phyloP scores from a whole-genome alignment of 1,139 yeast genomes.

The Hemisphaericaspora lyxosophila region DNA sequence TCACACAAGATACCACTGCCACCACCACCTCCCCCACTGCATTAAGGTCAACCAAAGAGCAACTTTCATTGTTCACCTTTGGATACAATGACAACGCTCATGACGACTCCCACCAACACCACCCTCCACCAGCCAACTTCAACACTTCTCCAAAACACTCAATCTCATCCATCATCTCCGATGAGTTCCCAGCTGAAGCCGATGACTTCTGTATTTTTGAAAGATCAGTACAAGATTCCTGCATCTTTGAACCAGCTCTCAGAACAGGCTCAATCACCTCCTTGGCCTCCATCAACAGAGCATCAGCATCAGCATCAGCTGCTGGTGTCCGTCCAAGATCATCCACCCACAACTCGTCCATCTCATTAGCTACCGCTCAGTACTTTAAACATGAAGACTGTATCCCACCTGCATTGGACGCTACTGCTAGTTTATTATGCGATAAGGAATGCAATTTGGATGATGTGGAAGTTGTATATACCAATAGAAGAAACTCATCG shows the following conservation, averaged over 20 bases:
- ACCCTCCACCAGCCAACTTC: slow-evolving; percentile 1
- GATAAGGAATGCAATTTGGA: slow-evolving; percentile 60
- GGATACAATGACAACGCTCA: too few relatives aligned
- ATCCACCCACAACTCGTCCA: slow-evolving; percentile 29
- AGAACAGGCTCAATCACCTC: slow-evolving; percentile 12
- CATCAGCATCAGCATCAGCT: slow-evolving; percentile 15
- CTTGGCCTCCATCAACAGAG: slow-evolving; percentile 16
- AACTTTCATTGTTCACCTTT: slow-evolving; percentile 22
- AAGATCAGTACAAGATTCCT: slow-evolving; percentile 57
- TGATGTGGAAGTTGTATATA: slow-evolving; percentile 67
- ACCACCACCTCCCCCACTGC: neutral
- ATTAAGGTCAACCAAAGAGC: slow-evolving; percentile 9
- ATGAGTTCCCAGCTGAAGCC: neutral
- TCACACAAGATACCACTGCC: too few relatives aligned
- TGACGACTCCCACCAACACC: slow-evolving; percentile 7
- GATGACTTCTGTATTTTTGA: slow-evolving; percentile 47
- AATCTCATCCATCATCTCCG: slow-evolving; percentile 5
- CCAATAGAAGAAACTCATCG: slow-evolving; percentile 57
- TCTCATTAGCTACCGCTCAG: slow-evolving; percentile 21
- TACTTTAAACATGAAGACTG: slow-evolving; percentile 54
- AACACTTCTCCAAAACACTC: slow-evolving; percentile 8
- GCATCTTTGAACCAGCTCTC: slow-evolving; percentile 11
- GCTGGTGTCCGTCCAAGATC: slow-evolving; percentile 19
- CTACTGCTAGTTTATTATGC: slow-evolving; percentile 63
- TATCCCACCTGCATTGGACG: slow-evolving; percentile 83